Conservation (phyloP, 129 eudicot species). For the Arctium minus region DNA sequence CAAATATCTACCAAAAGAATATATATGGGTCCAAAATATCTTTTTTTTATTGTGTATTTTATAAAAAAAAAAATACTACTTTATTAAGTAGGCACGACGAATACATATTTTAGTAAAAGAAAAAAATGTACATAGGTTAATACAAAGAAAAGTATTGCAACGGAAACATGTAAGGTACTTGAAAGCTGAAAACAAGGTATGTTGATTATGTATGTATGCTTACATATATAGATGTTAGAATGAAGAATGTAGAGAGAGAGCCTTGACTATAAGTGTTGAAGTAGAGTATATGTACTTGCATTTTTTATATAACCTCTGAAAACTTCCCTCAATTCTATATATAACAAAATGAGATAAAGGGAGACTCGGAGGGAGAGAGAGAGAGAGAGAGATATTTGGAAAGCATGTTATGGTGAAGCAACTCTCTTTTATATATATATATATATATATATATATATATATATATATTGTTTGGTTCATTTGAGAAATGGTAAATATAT, state of each 20-base stretch:
- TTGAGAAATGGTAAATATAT: too few relatives aligned
- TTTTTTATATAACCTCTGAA: neutral
- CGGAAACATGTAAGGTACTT: neutral
- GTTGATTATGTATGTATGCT: neutral
- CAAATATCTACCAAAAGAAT: too few relatives aligned
- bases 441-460: too few relatives aligned
- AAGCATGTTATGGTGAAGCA: neutral
- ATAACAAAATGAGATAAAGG: neutral
- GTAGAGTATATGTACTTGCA: neutral
- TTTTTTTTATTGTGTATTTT: neutral
- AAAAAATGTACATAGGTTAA: neutral
- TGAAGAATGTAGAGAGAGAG: neutral
- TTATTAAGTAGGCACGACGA: neutral
- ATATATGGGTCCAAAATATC: neutral
- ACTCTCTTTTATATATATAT: neutral
- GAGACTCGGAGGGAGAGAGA: neutral
- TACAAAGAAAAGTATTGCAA: neutral
- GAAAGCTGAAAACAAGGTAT: neutral
- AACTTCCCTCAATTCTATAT: neutral
- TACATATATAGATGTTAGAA: neutral
- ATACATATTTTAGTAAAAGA: neutral
- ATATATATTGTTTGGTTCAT: too few relatives aligned
- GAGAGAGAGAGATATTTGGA: neutral
- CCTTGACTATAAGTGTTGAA: neutral
- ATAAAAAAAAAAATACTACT: neutral